Percentiles rank a stretch among this genome's conserved stretches.
phyloP scores from a whole-genome alignment of 352 stramenopile species.

The Pythium periplocum region DNA sequence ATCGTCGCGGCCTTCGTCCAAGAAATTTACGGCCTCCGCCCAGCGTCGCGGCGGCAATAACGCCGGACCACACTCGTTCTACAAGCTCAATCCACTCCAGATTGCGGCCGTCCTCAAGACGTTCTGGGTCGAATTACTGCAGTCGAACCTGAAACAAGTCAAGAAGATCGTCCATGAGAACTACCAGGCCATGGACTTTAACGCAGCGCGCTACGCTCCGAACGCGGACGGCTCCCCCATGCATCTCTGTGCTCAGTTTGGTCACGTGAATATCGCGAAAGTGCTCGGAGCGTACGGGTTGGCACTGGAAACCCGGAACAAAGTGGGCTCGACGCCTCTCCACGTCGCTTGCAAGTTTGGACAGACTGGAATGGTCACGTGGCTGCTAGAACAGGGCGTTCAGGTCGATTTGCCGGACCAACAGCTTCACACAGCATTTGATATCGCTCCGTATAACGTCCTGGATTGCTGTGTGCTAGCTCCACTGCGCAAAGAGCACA shows the following conservation, averaged over 20 bases:
- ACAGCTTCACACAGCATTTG: slow-evolving; percentile 40
- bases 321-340: slow-evolving; percentile 48
- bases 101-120: slow-evolving; percentile 32
- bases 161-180: slow-evolving; percentile 36
- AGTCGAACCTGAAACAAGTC: slow-evolving; percentile 41
- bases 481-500: slow-evolving; percentile 20
- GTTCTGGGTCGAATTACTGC: slow-evolving; percentile 46
- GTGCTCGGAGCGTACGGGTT: slow-evolving; percentile 30
- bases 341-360: slow-evolving; percentile 55
- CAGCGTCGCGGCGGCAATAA: too few species aligned
- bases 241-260: slow-evolving; percentile 55
- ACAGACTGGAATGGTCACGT: slow-evolving; percentile 26
- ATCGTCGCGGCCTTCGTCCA: too few species aligned
- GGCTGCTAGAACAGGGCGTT: slow-evolving; percentile 29
- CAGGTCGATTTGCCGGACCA: slow-evolving; percentile 45
- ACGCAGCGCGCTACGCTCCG: slow-evolving; percentile 26
- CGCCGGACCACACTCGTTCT: not conserved
- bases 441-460: slow-evolving; percentile 38
- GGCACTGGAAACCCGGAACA: slow-evolving; percentile 35
- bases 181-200: slow-evolving; percentile 34
- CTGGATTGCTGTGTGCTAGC: slow-evolving; percentile 35
- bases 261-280: slow-evolving; percentile 30
- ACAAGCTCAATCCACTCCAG: slow-evolving; percentile 39
- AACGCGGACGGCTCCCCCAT: slow-evolving; percentile 39
- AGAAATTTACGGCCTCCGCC: too few species aligned